Conservation (phyloP, 2,329 filamentous ascomycete species). For the Westerdykella ornata region DNA sequence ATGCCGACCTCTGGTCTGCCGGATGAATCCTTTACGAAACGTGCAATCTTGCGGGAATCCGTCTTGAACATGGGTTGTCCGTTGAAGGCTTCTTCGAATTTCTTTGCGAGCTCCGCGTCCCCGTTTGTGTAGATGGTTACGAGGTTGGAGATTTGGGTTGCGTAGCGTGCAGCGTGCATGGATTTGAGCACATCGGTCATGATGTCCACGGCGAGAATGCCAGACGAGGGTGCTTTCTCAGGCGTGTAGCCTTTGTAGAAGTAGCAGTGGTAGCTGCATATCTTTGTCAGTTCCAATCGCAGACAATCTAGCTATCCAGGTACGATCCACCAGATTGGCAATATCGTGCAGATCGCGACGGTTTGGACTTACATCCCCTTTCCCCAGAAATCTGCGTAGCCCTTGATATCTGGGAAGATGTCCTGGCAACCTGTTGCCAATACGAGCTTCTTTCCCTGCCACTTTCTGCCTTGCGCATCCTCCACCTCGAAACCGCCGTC, state of each 20-base stretch:
- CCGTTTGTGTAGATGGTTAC: slow-evolving; percentile 51
- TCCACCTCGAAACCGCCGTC: slow-evolving; percentile 24
- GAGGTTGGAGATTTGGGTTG: slow-evolving; percentile 38
- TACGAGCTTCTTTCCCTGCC: slow-evolving; percentile 47
- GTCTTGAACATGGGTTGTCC: slow-evolving; percentile 27
- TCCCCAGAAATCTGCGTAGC: slow-evolving; percentile 28
- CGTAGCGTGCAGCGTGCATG: slow-evolving; percentile 41
- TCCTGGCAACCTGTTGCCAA: slow-evolving; percentile 50
- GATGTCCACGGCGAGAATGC: slow-evolving; percentile 20
- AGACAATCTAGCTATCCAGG: no score
- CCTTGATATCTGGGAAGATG: slow-evolving; percentile 43
- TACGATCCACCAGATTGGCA: no score
- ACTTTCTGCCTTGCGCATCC: slow-evolving; percentile 39
- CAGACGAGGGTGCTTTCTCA: slow-evolving; percentile 35
- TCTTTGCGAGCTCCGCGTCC: slow-evolving; percentile 28
- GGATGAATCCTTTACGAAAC: slow-evolving; percentile 20
- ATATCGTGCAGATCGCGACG: no score
- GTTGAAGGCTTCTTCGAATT: slow-evolving; percentile 1
- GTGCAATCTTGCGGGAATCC: slow-evolving; percentile 30
- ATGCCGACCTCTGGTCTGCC: slow-evolving; percentile 29
- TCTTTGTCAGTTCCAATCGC: no score
- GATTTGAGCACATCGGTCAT: slow-evolving; percentile 14
- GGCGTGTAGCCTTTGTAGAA: slow-evolving; percentile 55
- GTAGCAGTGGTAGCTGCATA: slow-evolving; percentile 47
- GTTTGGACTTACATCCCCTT: no score